Evolutionary conservation across 2,329 filamentous ascomycete genomes (phyloP), one percentile per base, ranked within the genome.

Genomic region (Alternaria ventricosa): DNA sequence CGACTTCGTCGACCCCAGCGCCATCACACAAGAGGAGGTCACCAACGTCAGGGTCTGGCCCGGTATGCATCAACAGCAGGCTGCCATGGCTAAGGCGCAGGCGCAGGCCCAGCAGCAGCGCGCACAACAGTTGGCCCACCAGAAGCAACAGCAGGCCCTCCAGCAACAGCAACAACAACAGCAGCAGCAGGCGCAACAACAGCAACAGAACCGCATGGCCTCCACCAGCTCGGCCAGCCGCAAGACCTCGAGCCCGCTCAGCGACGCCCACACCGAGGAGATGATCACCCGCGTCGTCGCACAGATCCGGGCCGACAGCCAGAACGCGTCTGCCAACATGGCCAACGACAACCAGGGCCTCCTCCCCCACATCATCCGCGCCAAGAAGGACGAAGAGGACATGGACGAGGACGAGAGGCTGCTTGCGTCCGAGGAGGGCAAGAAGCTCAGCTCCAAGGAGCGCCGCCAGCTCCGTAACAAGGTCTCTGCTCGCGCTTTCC

Each of bases 371-470:
- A 87, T 93, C 71, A 85, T 90, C 54, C 90, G 90, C 67, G 82
- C 88, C 67, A 94, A 90, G 86, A 98, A 98, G 86, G 94, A 97
- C 47, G 94, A 98, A 75, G 94, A 97, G 66, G 95, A 98, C 57
- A 98, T 99, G 95, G 96, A 99, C 73, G 95, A 97, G 80, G 96
- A 98, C 74, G 96, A 98, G 85, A 88, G 93, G 70, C 86, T 97
- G 10, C 86, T 97, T 51, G 93, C 93, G n/a, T 97, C 94, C 65
- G 96, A 99, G 75, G 95, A 97, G 82, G 96, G 95, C 75, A 99
- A 99, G 90, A 97, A 97, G 85, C 87, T 99, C n/a, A 96, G 90
- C 82, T 97, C 93, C 85, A 98, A 98, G 84, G 94, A 98, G 82
- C 90, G 96, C 64, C 90, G 96, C 71, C 96, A 98, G 82, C 87